Conservation (phyloP, 192 early-diverging fungal species). For the Dimargaris xerosporica region DNA sequence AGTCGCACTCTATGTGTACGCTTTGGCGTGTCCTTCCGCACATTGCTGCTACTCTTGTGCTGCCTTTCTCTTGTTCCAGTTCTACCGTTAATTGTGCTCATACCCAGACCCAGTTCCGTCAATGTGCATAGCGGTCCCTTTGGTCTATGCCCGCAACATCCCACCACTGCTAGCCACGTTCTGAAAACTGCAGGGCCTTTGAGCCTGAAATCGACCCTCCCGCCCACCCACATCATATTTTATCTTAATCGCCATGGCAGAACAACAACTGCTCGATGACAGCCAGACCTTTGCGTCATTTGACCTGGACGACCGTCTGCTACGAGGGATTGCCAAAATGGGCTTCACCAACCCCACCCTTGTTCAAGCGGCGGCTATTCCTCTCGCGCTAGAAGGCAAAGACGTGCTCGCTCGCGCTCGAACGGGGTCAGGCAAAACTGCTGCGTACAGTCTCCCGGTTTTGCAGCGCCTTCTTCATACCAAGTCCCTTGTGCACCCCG, state of each 20-base stretch:
- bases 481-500: slow-evolving; percentile 35
- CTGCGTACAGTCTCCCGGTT: slow-evolving; percentile 82
- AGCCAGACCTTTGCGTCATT: slow-evolving; percentile 37
- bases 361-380: slow-evolving; percentile 78
- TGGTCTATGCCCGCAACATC: too few relatives aligned
- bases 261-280: slow-evolving; percentile 28
- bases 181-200: too few relatives aligned
- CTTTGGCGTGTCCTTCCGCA: too few relatives aligned
- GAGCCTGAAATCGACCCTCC: too few relatives aligned
- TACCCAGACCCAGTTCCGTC: too few relatives aligned
- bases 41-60: too few relatives aligned
- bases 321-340: slow-evolving; percentile 72
- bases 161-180: too few relatives aligned
- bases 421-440: slow-evolving; percentile 94
- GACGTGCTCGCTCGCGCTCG: slow-evolving; percentile 85
- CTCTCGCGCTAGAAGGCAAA: slow-evolving; percentile 78
- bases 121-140: too few relatives aligned
- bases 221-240: too few relatives aligned
- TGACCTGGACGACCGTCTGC: slow-evolving; percentile 78
- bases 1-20: too few relatives aligned
- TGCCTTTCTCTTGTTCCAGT: too few relatives aligned
- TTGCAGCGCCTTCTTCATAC: slow-evolving; percentile 73
- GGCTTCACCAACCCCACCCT: slow-evolving; percentile 73
- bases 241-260: slow-evolving; percentile 12
- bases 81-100: too few relatives aligned